Evolutionary conservation across 73 alveolate species (phyloP).

Genomic region (Paramecium biaurelia): DNA sequence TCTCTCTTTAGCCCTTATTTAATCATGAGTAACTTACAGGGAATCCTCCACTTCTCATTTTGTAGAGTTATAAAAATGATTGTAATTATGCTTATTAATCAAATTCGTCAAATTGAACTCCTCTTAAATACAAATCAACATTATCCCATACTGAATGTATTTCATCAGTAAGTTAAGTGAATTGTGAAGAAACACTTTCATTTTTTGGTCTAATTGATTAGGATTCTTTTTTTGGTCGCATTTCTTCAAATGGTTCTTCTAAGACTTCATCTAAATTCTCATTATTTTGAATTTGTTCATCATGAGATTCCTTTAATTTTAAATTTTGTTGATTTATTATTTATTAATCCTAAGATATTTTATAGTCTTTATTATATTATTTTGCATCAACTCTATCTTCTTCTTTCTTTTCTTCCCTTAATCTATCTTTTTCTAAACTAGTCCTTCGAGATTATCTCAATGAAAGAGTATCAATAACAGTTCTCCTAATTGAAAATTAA

Average conservation of each 20-base stretch:
- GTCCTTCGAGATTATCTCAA: conserved; percentile 15
- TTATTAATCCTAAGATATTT: not conserved
- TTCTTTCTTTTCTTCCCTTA: not conserved
- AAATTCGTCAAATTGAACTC: conserved; percentile 21
- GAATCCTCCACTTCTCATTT: conserved; percentile 49
- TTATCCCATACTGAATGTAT: conserved; percentile 39
- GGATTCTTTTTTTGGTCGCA: conserved; percentile 37
- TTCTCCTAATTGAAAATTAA: not conserved
- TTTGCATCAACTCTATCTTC: not conserved
- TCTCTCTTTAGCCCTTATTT: conserved; percentile 51
- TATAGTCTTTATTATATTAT: not conserved
- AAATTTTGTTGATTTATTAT: not conserved
- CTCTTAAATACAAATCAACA: conserved; percentile 19
- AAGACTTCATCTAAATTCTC: not conserved
- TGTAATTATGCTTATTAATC: not conserved
- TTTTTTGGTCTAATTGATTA: not conserved
- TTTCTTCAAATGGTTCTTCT: not conserved
- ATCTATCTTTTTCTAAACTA: not conserved
- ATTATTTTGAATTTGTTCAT: not conserved
- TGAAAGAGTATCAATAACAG: conserved; percentile 12
- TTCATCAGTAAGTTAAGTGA: conserved; percentile 15
- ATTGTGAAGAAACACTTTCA: conserved; percentile 34
- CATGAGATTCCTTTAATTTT: not conserved
- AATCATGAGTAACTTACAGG: not conserved
- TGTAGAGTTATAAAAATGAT: not conserved